These are phyloP conservation scores for Apocynum venetum DNA, from an alignment of 257 asterid genomes.

Conservation along the genomic window DNA sequence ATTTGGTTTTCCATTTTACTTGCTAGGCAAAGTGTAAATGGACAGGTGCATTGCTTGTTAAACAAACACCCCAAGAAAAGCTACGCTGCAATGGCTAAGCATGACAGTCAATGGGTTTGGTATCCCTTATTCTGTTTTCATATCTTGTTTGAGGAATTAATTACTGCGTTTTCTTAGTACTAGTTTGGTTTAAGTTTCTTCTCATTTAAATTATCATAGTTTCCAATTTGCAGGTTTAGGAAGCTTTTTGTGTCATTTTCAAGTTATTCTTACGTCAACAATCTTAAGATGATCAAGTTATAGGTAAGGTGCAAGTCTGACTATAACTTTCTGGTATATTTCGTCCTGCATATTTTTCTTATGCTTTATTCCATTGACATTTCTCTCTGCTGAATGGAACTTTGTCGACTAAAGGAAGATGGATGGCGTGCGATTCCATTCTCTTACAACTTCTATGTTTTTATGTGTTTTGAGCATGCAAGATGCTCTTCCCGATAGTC, in stretches of 20 bases:
- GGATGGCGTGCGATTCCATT: background rate
- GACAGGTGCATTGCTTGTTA: conserved; percentile 50
- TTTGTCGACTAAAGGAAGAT: background rate
- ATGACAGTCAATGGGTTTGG: conserved; percentile 95
- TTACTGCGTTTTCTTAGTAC: background rate
- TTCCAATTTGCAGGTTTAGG: conserved; percentile 62
- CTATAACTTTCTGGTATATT: background rate
- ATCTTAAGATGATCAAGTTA: conserved; percentile 44
- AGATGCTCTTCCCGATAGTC: background rate
- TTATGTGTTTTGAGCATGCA: background rate
- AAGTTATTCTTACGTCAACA: conserved; percentile 74
- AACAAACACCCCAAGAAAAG: conserved; percentile 57
- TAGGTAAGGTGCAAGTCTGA: background rate
- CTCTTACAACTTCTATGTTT: background rate
- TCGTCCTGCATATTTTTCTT: background rate
- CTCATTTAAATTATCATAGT: conserved; percentile 1
- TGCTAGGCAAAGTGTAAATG: conserved; percentile 26
- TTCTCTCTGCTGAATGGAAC: background rate
- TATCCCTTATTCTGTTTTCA: conserved; percentile 2
- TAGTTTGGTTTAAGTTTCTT: background rate
- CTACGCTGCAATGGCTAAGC: conserved; percentile 88
- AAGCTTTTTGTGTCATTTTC: conserved; percentile 84
- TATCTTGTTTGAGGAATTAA: background rate
- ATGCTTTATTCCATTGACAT: background rate
- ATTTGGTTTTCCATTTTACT: conserved; percentile 62